phyloP scores from a whole-genome alignment of 1,284 basidiomycete genomes.

The Rhodotorula sp. region DNA sequence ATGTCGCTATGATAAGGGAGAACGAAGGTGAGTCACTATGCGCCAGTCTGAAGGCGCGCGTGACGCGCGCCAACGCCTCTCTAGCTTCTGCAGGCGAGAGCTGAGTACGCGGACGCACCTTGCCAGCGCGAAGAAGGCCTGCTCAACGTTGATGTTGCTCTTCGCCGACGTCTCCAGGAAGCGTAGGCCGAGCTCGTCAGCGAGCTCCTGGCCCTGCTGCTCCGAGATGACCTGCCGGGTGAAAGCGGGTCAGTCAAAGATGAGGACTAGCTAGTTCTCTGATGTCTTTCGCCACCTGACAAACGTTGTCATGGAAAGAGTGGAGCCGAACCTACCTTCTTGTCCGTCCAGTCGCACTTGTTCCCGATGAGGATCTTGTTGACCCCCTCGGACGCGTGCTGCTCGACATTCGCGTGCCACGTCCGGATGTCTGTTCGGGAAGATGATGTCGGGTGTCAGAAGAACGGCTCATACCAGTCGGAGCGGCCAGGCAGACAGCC shows the following conservation, averaged over 20 bases:
- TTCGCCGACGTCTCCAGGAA: conserved; percentile 99
- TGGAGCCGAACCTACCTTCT: conserved; percentile 58
- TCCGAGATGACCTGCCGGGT: conserved; percentile 67
- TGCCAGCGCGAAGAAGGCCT: conserved; percentile 96
- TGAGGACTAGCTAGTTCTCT: no score
- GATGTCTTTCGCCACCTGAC: no score
- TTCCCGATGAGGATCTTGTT: conserved; percentile 99
- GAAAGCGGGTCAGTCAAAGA: no score
- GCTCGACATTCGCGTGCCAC: conserved; percentile 98
- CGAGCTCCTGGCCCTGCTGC: conserved; percentile 70
- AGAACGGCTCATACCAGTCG: background rate
- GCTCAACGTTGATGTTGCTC: conserved; percentile 96
- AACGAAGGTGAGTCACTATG: conserved; percentile 1
- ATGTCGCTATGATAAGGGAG: conserved; percentile 69
- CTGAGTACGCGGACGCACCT: conserved; percentile 61
- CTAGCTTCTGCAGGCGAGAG: no score
- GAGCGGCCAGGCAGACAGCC: background rate
- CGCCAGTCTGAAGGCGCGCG: no score
- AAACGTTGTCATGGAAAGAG: background rate
- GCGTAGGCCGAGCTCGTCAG: conserved; percentile 83
- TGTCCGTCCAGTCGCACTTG: conserved; percentile 99
- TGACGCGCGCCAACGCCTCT: no score
- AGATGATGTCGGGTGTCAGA: background rate
- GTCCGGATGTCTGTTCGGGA: conserved; percentile 82
- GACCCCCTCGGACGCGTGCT: conserved; percentile 97